Base-by-base conservation (phyloP, 257 asterid species). In the Solanum arcanum region DNA sequence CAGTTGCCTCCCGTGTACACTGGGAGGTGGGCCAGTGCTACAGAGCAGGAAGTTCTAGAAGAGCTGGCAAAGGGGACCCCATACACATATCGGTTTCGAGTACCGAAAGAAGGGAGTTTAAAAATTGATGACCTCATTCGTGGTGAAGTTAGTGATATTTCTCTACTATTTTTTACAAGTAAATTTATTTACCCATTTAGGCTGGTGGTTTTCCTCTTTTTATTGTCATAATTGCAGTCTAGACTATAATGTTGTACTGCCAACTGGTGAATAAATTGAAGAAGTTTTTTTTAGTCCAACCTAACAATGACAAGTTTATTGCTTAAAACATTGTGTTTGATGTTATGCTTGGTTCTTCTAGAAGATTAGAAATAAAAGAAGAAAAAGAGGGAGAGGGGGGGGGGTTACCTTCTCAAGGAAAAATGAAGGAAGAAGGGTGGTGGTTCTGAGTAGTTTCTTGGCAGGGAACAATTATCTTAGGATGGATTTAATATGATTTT, bases 21-120 rank as follows among this genome's bases (percentile, higher is more conserved):
- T 9, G 98, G 99, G 68, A 94, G 90, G 93, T 97, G 99, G 99
- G 96, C 96, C 83, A 91, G 86, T 87, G 98, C 98, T 80, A 92
- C 95, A 59, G 93, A 92, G 60, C 76, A 59, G 75, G 95, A 97
- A 92, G 97, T 95, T 90, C 90, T 92, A 85, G 93, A 89, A 73
- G 97, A 95, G 94, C 86, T 95, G 91, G 92, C 88, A 83, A 95
- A 92, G 91, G 98, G 98, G 88, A 95, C 96, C 21, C 96, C 98
- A 14, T 93, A 90, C 83, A 97, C 99, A 56, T 97, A 94, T 69
- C 92, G 99, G n/a, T 97, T 95, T 87, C 91, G 96, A 88, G 98
- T 97, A 89, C 99, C 99, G 27, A 95, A 89, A 90, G 90, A 91
- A 72, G 98, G 99, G 91, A 89, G 89, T 85, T 89, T 97, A 90